phyloP scores from a whole-genome alignment of 2,329 filamentous ascomycete species.

The Aspergillus aculeatinus region DNA sequence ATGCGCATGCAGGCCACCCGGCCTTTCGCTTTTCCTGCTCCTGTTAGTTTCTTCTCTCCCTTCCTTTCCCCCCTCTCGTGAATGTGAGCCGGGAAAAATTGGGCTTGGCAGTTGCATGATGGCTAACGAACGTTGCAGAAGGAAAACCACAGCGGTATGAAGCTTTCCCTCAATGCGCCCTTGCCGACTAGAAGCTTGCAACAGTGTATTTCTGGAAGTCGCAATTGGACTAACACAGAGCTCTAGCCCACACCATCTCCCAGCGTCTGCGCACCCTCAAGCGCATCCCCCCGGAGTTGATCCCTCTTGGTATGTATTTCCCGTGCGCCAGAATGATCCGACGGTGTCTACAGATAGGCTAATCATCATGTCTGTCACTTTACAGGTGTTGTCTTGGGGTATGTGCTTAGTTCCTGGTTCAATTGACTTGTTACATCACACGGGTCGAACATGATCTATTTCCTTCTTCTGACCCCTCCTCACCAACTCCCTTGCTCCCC shows the following conservation, averaged over 20 bases:
- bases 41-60: constrained; percentile 57
- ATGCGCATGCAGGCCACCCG: constrained; percentile 60
- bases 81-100: constrained; percentile 20
- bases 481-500: constrained; percentile 18
- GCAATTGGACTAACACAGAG: constrained; percentile 25
- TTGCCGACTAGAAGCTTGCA: constrained; percentile 8
- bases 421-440: constrained; percentile 8
- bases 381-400: constrained; percentile 79
- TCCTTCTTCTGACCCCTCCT: constrained; percentile 4
- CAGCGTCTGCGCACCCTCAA: constrained; percentile 88
- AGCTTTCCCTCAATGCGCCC: constrained; percentile 10
- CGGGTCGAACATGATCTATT: constrained; percentile 7
- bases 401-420: constrained; percentile 46
- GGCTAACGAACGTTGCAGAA: constrained; percentile 55
- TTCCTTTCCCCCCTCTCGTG: constrained; percentile 6
- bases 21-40: constrained; percentile 58
- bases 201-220: background rate
- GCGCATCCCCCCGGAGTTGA: constrained; percentile 89
- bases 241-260: constrained; percentile 87
- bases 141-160: constrained; percentile 63
- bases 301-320: constrained; percentile 76
- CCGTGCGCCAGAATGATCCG: constrained; percentile 4
- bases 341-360: constrained; percentile 2
- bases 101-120: constrained; percentile 23
- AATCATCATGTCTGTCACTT: constrained; percentile 27